A percentile compares a stretch with the other conserved stretches of the same genome.
These are phyloP conservation scores for Wallacemonas sp. DNA, from an alignment of 208 protist genomes.

Conservation along the genomic window DNA sequence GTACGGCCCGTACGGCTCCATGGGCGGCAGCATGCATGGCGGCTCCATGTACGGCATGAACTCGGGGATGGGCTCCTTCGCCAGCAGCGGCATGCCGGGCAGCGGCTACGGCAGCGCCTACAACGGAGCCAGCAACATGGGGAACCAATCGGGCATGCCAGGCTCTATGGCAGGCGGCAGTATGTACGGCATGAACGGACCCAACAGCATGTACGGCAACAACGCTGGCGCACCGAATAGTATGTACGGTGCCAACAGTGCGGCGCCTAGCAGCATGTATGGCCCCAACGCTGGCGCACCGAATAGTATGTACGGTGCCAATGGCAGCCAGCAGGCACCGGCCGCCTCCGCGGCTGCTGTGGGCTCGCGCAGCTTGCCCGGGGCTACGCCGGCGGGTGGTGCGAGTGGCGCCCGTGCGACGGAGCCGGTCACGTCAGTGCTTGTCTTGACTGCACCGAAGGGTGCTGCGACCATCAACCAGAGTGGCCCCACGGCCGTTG, in stretches of 20 bases:
- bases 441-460: neutral
- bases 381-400: neutral
- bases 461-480: slow-evolving; percentile 1
- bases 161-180: neutral
- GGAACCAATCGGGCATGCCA: neutral
- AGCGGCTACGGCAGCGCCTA: slow-evolving; percentile 16
- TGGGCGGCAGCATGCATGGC: slow-evolving; percentile 24
- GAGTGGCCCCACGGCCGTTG: slow-evolving; percentile 3
- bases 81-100: slow-evolving; percentile 21
- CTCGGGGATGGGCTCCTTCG: slow-evolving; percentile 14
- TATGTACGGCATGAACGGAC: slow-evolving; percentile 11
- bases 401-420: neutral
- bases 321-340: neutral
- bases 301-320: neutral
- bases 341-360: too few species aligned
- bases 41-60: slow-evolving; percentile 35
- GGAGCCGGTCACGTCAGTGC: slow-evolving; percentile 7
- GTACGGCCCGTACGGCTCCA: slow-evolving; percentile 1
- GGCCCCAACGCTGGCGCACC: neutral
- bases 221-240: neutral
- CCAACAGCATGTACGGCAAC: slow-evolving; percentile 17
- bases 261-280: neutral
- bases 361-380: too few species aligned
- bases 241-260: neutral
- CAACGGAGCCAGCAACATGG: slow-evolving; percentile 9